A percentile compares a stretch with the other conserved stretches of the same genome.
Conservation (phyloP, 495 filamentous ascomycete genomes). For the Tuber magnatum region DNA sequence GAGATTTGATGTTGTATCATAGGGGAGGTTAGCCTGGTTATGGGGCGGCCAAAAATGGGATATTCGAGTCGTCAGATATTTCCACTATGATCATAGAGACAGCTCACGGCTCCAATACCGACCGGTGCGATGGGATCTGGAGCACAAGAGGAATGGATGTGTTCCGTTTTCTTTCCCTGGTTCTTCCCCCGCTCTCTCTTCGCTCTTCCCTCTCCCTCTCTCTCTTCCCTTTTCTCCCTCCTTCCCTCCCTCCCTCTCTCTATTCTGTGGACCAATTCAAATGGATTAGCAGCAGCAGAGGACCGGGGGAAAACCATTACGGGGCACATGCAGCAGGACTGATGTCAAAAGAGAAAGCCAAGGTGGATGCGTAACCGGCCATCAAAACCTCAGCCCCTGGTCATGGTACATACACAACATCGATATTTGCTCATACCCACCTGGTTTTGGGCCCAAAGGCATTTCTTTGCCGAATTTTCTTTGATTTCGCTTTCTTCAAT, state of each 20-base stretch:
- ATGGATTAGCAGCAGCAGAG: constrained; percentile 31
- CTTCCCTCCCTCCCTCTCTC: constrained; percentile 21
- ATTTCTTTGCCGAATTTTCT: constrained; percentile 27
- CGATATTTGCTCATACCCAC: constrained; percentile 36
- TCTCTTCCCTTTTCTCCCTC: neutral
- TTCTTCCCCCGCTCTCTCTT: constrained; percentile 10
- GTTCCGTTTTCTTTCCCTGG: neutral
- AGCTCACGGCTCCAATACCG: constrained; percentile 4
- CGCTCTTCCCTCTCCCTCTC: constrained; percentile 9
- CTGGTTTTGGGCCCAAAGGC: constrained; percentile 30
- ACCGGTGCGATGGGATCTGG: neutral
- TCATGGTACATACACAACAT: constrained; percentile 36
- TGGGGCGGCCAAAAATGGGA: constrained; percentile 1
- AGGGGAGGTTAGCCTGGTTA: neutral
- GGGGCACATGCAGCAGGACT: constrained; percentile 37
- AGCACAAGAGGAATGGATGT: constrained; percentile 1
- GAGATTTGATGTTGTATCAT: constrained; percentile 4
- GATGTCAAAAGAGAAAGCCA: constrained; percentile 37
- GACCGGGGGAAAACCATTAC: constrained; percentile 21
- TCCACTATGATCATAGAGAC: constrained; percentile 4
- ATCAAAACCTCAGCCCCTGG: constrained; percentile 37
- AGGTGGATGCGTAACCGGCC: constrained; percentile 38
- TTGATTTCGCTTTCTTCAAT: constrained; percentile 27
- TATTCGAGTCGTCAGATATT: constrained; percentile 6
- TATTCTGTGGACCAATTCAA: constrained; percentile 24